Evolutionary conservation across 2,329 filamentous ascomycete genomes (phyloP).

Genomic region (Xylariaceae sp.): DNA sequence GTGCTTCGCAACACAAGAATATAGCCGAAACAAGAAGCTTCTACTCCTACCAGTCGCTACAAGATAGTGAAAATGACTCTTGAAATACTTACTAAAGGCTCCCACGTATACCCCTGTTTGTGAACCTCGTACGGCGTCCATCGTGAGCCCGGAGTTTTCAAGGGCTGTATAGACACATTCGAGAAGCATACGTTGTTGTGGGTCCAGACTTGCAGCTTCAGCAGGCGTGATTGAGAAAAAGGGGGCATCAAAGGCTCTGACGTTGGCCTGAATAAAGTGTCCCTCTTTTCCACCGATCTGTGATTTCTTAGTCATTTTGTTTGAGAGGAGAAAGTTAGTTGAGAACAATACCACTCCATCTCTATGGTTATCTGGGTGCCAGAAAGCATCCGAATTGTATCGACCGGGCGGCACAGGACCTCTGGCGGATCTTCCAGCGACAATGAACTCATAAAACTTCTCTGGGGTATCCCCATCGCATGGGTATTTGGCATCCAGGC

Average conservation of each 20-base stretch:
- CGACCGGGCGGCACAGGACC: constrained; percentile 4
- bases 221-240: constrained; percentile 17
- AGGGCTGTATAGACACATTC: constrained; percentile 14
- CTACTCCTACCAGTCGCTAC: background rate
- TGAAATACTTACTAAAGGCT: background rate
- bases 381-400: constrained; percentile 19
- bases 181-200: constrained; percentile 20
- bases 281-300: constrained; percentile 17
- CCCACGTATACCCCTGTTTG: constrained; percentile 1
- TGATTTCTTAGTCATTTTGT: background rate
- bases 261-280: constrained; percentile 15
- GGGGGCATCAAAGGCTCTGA: constrained; percentile 17
- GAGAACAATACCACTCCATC: constrained; percentile 10
- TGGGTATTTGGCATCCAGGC: constrained; percentile 13
- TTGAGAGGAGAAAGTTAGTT: background rate
- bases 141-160: constrained; percentile 14
- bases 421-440: constrained; percentile 16
- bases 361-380: constrained; percentile 17
- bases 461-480: constrained; percentile 18
- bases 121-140: constrained; percentile 2
- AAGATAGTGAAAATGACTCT: background rate
- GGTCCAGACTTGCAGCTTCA: constrained; percentile 13
- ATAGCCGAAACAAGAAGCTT: background rate
- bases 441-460: constrained; percentile 19
- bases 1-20: no score